Percentiles rank a stretch among this genome's conserved stretches.
These are phyloP conservation scores for Bullera alba DNA, from an alignment of 768 basidiomycete species.

Conservation along the genomic window DNA sequence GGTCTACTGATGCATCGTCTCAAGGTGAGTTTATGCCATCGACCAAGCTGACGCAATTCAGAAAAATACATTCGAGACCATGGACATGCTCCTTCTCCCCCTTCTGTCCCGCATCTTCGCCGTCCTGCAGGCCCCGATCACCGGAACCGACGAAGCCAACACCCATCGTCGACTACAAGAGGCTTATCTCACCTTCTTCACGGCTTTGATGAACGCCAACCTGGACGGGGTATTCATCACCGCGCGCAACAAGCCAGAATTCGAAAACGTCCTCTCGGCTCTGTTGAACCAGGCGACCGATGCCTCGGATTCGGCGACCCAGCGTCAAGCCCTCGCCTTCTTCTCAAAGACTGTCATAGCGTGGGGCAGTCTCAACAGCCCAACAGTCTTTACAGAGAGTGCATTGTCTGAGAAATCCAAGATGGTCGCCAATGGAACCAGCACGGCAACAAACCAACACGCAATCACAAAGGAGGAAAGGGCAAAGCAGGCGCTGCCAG, in stretches of 20 bases:
- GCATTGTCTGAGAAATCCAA: slow-evolving; percentile 48
- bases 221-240: slow-evolving; percentile 80
- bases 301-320: slow-evolving; percentile 63
- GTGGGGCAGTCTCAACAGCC: slow-evolving; percentile 44
- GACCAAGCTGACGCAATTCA: slow-evolving; percentile 38
- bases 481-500: slow-evolving; percentile 55
- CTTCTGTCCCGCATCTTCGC: slow-evolving; percentile 73
- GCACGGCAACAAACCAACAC: slow-evolving; percentile 40
- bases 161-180: slow-evolving; percentile 75
- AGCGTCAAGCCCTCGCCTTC: slow-evolving; percentile 74
- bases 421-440: slow-evolving; percentile 26
- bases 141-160: slow-evolving; percentile 74
- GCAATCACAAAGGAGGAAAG: slow-evolving; percentile 44
- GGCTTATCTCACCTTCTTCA: slow-evolving; percentile 76
- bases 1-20: slow-evolving; percentile 82
- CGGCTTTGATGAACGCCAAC: slow-evolving; percentile 70
- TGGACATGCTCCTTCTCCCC: slow-evolving; percentile 84
- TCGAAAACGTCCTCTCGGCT: slow-evolving; percentile 67
- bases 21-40: slow-evolving; percentile 54
- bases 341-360: slow-evolving; percentile 49
- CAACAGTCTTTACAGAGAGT: slow-evolving; percentile 36
- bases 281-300: slow-evolving; percentile 69
- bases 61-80: slow-evolving; percentile 76
- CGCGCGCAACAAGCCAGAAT: slow-evolving; percentile 61
- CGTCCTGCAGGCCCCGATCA: slow-evolving; percentile 72